Evolutionary conservation across 345 rosid genomes (phyloP).

Genomic region (Gossypium turneri): DNA sequence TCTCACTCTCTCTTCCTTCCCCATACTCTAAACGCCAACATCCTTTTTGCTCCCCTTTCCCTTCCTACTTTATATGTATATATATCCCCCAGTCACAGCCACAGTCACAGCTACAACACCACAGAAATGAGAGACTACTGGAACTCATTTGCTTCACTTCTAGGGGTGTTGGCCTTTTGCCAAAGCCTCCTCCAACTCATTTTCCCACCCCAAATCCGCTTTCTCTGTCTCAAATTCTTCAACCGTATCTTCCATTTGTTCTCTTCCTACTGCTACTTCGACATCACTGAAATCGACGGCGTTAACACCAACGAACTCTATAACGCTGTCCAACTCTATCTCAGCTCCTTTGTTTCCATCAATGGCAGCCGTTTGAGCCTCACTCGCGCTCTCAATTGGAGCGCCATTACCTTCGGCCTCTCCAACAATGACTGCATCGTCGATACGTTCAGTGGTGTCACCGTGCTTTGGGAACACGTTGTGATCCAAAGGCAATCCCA

Average conservation of each 20-base stretch:
- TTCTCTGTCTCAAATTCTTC: constrained; percentile 54
- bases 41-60: too few species aligned
- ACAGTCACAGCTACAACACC: too few species aligned
- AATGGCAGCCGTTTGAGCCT: constrained; percentile 78
- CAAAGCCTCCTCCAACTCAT: constrained; percentile 64
- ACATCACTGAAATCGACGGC: constrained; percentile 92
- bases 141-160: constrained; percentile 73
- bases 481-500: constrained; percentile 79
- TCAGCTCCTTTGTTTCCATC: constrained; percentile 67
- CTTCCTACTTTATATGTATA: too few species aligned
- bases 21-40: too few species aligned
- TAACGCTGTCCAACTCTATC: constrained; percentile 96
- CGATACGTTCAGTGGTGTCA: constrained; percentile 53
- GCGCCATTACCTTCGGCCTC: constrained; percentile 81
- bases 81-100: too few species aligned
- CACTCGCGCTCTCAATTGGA: constrained; percentile 81
- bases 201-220: constrained; percentile 88
- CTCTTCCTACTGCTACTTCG: constrained; percentile 75
- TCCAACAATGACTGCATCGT: constrained; percentile 74
- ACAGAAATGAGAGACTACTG: constrained; percentile 63
- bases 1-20: too few species aligned
- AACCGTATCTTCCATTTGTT: constrained; percentile 48
- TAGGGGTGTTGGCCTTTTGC: constrained; percentile 83
- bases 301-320: constrained; percentile 98
- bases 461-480: constrained; percentile 86